These are phyloP conservation scores for Naumovozyma baii DNA, from an alignment of 805 yeast species.

Conservation along the genomic window DNA sequence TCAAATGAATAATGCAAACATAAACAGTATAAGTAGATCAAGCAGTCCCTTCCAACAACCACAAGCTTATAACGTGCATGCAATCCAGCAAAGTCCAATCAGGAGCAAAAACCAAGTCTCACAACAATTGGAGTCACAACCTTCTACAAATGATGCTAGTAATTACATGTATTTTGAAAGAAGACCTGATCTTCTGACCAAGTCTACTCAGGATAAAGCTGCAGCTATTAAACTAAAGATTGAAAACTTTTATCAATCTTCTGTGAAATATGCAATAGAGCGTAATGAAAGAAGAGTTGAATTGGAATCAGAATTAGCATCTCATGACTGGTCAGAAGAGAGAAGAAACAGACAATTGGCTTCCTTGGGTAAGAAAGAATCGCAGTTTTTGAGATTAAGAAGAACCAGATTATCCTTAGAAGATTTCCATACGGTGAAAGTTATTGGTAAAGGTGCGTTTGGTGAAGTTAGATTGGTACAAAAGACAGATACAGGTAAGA, in stretches of 20 bases:
- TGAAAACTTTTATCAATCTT: slow-evolving; percentile 77
- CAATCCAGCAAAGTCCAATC: slow-evolving; percentile 18
- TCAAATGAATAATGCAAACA: slow-evolving; percentile 1
- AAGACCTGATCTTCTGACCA: slow-evolving; percentile 70
- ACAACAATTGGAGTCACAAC: slow-evolving; percentile 5
- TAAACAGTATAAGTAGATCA: slow-evolving; percentile 11
- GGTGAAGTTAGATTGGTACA: slow-evolving; percentile 95
- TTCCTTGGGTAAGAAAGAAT: slow-evolving; percentile 78
- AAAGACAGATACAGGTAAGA: slow-evolving; percentile 80
- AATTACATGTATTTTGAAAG: slow-evolving; percentile 66
- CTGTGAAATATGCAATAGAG: slow-evolving; percentile 88
- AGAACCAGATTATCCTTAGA: slow-evolving; percentile 75
- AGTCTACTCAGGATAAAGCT: slow-evolving; percentile 70
- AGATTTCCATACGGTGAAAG: slow-evolving; percentile 83
- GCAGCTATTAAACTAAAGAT: slow-evolving; percentile 72
- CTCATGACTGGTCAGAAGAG: slow-evolving; percentile 74
- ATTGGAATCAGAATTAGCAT: slow-evolving; percentile 59
- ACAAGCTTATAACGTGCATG: slow-evolving; percentile 10
- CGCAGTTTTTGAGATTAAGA: slow-evolving; percentile 73
- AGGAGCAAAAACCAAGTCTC: slow-evolving; percentile 17
- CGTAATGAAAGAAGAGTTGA: slow-evolving; percentile 86
- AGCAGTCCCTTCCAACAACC: slow-evolving; percentile 24
- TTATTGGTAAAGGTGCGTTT: slow-evolving; percentile 92
- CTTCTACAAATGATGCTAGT: slow-evolving; percentile 9
- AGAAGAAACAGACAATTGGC: slow-evolving; percentile 73